These are phyloP conservation scores for Fraxinus velutina DNA, from an alignment of 305 asterid species.

Conservation along the genomic window DNA sequence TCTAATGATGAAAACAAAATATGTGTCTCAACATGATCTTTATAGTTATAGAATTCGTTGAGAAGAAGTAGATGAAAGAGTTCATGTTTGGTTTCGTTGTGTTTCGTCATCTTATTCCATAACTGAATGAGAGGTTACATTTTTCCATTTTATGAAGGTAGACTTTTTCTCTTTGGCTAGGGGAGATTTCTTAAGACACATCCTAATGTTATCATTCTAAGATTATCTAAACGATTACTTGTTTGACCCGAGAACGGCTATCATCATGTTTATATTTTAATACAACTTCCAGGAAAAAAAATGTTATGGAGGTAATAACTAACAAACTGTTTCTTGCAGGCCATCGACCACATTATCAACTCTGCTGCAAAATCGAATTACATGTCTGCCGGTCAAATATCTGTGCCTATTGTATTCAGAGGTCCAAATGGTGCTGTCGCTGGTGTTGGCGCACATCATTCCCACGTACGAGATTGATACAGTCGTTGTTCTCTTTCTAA, in stretches of 20 bases:
- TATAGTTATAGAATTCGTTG: no score
- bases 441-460: constrained; percentile 54
- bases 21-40: no score
- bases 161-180: no score
- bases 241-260: background rate
- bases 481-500: background rate
- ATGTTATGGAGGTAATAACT: background rate
- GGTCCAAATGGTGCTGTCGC: constrained; percentile 54
- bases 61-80: no score
- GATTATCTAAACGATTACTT: no score
- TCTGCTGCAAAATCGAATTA: constrained; percentile 50
- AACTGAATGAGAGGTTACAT: no score
- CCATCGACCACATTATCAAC: constrained; percentile 48
- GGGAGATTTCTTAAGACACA: no score
- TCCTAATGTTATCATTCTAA: no score
- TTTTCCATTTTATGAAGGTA: no score
- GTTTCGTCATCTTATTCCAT: no score
- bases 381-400: constrained; percentile 46
- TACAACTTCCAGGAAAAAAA: background rate
- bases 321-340: constrained; percentile 25
- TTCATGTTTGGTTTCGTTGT: no score
- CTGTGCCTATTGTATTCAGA: constrained; percentile 48
- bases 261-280: background rate
- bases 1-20: no score
- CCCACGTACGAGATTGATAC: constrained; percentile 30